Evolutionary conservation across 1,284 basidiomycete species (phyloP).

Genomic region (Tausonia pullulans): DNA sequence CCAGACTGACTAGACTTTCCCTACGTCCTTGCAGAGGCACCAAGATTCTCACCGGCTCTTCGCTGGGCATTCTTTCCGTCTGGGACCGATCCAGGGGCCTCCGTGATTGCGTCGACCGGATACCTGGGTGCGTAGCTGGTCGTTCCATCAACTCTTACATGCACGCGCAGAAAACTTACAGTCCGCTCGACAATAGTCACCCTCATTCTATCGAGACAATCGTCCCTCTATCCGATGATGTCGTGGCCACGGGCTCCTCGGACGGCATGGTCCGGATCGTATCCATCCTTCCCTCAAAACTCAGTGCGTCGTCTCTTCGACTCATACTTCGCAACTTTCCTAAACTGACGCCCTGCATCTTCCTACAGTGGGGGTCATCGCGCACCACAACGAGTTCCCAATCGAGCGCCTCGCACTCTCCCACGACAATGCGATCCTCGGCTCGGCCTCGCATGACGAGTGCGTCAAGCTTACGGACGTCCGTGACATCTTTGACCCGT

Average conservation of each 20-base stretch:
- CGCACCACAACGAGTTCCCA: slow-evolving; percentile 74
- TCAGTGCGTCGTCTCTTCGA: slow-evolving; percentile 35
- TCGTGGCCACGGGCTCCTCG: slow-evolving; percentile 79
- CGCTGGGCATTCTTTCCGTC: slow-evolving; percentile 78
- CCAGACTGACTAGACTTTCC: background rate
- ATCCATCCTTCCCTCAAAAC: slow-evolving; percentile 76
- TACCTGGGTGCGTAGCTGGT: slow-evolving; percentile 56
- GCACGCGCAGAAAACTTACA: background rate
- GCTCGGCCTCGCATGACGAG: slow-evolving; percentile 88
- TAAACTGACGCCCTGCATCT: background rate
- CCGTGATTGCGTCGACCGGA: slow-evolving; percentile 84
- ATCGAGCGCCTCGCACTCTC: slow-evolving; percentile 66
- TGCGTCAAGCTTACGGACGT: slow-evolving; percentile 74
- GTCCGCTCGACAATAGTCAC: slow-evolving; percentile 44
- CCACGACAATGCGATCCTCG: slow-evolving; percentile 63
- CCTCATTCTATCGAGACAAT: slow-evolving; percentile 78
- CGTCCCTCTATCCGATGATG: slow-evolving; percentile 47
- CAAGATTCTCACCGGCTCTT: slow-evolving; percentile 81
- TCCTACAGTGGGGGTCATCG: slow-evolving; percentile 62
- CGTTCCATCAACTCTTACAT: background rate
- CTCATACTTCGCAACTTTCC: background rate
- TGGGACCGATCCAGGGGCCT: slow-evolving; percentile 79
- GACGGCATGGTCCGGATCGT: slow-evolving; percentile 86
- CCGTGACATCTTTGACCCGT: slow-evolving; percentile 47
- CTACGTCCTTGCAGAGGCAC: slow-evolving; percentile 41